phyloP scores from a whole-genome alignment of 768 basidiomycete species.

The Hygrocybe coccinea region DNA sequence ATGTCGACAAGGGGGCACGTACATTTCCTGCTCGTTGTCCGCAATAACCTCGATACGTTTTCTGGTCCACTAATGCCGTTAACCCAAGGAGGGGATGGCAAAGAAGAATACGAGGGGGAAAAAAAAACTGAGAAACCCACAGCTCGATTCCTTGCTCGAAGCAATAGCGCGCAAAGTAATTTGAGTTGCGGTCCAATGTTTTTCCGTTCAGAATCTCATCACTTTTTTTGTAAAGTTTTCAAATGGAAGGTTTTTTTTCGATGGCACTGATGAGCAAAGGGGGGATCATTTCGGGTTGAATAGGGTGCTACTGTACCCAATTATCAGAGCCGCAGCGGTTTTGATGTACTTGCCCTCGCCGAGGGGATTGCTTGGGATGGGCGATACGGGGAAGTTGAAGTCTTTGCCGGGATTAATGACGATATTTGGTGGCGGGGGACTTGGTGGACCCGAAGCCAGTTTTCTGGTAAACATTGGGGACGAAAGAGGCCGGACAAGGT shows the following conservation, averaged over 20 bases:
- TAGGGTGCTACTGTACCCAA: slow-evolving; percentile 46
- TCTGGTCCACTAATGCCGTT: slow-evolving; percentile 39
- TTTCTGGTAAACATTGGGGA: not conserved
- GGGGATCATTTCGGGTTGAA: not conserved
- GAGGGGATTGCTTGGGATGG: slow-evolving; percentile 58
- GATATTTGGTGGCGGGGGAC: not conserved
- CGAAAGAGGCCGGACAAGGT: slow-evolving; percentile 4
- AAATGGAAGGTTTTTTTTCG: too few relatives aligned
- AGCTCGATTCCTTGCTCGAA: slow-evolving; percentile 84
- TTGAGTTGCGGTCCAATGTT: slow-evolving; percentile 77
- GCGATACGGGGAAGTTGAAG: slow-evolving; percentile 45
- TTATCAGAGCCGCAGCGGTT: slow-evolving; percentile 70
- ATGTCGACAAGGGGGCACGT: slow-evolving; percentile 19
- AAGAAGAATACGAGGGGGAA: too few relatives aligned
- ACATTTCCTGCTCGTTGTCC: slow-evolving; percentile 90
- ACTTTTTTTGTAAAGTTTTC: slow-evolving; percentile 42
- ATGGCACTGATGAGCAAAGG: too few relatives aligned
- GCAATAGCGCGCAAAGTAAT: slow-evolving; percentile 83
- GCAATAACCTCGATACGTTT: slow-evolving; percentile 89
- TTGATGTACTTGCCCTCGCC: slow-evolving; percentile 68
- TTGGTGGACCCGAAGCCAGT: not conserved
- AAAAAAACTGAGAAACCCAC: slow-evolving; percentile 36
- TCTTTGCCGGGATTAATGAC: not conserved
- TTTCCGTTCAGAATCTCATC: slow-evolving; percentile 94
- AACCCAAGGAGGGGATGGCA: slow-evolving; percentile 13